phyloP scores from a whole-genome alignment of 805 yeast species.

The Teunomyces stri region DNA sequence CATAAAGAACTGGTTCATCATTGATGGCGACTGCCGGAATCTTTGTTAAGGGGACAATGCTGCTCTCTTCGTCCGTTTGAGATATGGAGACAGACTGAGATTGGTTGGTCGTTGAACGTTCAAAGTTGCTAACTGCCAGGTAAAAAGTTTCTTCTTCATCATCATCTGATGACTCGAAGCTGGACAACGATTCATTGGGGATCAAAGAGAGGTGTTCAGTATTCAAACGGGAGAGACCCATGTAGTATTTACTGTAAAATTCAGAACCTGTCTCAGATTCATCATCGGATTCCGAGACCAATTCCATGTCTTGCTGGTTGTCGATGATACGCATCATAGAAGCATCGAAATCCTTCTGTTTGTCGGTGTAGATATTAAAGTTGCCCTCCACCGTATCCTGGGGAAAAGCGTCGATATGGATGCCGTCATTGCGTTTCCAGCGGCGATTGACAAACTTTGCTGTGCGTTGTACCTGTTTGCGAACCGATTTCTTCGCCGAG shows the following conservation, averaged over 20 bases:
- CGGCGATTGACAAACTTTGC: conserved; percentile 7
- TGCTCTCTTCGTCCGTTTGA: background rate
- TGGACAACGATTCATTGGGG: background rate
- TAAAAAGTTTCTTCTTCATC: background rate
- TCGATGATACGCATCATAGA: conserved; percentile 4
- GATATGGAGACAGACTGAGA: background rate
- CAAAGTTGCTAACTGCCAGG: background rate
- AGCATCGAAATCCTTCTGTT: background rate
- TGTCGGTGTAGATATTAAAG: conserved; percentile 7
- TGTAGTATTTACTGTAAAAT: background rate
- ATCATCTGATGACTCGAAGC: background rate
- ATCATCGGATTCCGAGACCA: background rate
- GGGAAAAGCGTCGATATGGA: background rate
- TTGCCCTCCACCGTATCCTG: conserved; percentile 7
- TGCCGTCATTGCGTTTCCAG: background rate
- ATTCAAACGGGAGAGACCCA: conserved; percentile 1
- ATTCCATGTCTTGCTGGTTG: background rate
- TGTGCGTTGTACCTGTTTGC: conserved; percentile 6
- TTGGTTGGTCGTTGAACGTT: background rate
- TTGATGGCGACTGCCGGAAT: background rate
- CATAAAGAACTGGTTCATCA: background rate
- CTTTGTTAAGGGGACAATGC: background rate
- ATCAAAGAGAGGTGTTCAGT: conserved; percentile 1
- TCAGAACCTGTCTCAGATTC: background rate
- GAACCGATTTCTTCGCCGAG: conserved; percentile 9